Base-by-base conservation (phyloP, 2,329 filamentous ascomycete genomes). In the Fusarium goolgardi region DNA sequence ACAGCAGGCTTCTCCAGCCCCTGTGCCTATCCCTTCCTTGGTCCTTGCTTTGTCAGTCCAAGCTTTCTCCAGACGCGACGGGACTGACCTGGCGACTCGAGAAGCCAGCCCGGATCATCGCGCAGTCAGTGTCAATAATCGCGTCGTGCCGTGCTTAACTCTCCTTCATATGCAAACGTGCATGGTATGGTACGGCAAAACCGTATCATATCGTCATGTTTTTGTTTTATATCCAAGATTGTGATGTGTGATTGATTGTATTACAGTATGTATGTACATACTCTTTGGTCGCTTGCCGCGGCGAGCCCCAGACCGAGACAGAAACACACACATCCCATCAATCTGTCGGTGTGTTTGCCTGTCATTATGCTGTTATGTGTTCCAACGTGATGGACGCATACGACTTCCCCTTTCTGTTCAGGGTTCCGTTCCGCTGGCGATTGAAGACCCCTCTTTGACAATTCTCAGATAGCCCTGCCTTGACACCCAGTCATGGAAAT, bases 41-140 rank as follows among this genome's bases (percentile, higher is more conserved):
- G 63, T 50, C 65, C 55, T 63, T 54, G 68, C n/a, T 29, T 63
- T 52, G 65, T 16, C 34, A 43, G 43, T 53, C 65, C 46, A 69
- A 55, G 55, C 65, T 60, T 69, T 68, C 65, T 68, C 65, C 60
- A 68, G 65, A 68, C 65, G 43, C 55, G 65, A 56, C 21, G 43
- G 59, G 51, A 63, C 27, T 40, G 43, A 44, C 60, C 43, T 40
- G 43, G 27, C 54, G 58, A 63, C 54, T 63, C 27, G 18, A 63
- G 37, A 39, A 34, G 23, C 47, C 46, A 59, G 64, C 65, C 63
- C 53, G 25, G 55, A 56, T 53, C 65, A 60, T 62, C 45, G 49
- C 55, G 65, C 46, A 57, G 55, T 60, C 61, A 62, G 45, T 72
- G 62, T 58, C 45, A 58, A 55, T 67, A 55, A 55, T 63, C 65